A percentile compares a stretch with the other conserved stretches of the same genome.
Conservation (phyloP, 257 asterid species). For the Oldenlandia corymbosa region DNA sequence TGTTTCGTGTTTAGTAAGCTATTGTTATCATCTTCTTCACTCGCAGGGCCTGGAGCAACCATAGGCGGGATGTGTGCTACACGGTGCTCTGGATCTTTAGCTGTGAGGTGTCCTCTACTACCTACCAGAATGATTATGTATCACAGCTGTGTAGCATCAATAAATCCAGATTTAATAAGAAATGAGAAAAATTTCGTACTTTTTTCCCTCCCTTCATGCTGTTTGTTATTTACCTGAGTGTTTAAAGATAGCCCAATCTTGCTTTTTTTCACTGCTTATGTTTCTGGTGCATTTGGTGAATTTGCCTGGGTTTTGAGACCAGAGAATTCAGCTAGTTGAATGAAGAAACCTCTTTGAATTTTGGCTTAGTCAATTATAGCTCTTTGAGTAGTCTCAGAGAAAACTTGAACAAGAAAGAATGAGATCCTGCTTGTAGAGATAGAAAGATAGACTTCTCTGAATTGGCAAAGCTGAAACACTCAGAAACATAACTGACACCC, state of each 20-base stretch:
- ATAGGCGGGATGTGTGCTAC: slow-evolving; percentile 99
- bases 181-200: not conserved
- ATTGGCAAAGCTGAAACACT: too few species aligned
- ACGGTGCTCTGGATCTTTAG: slow-evolving; percentile 99
- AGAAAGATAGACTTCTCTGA: too few species aligned
- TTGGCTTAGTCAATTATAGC: not conserved
- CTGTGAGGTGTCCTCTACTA: slow-evolving; percentile 66
- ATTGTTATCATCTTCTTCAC: not conserved
- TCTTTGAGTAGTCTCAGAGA: too few species aligned
- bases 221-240: not conserved
- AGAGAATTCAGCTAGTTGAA: not conserved
- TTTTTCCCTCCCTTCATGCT: too few species aligned
- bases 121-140: not conserved
- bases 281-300: not conserved
- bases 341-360: not conserved
- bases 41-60: slow-evolving; percentile 96
- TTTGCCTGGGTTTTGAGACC: not conserved
- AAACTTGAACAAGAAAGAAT: too few species aligned
- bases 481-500: too few species aligned
- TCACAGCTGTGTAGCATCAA: not conserved
- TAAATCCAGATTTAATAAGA: not conserved
- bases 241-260: not conserved
- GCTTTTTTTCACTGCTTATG: not conserved
- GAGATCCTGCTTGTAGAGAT: too few species aligned
- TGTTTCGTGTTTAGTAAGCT: too few species aligned